phyloP scores from a whole-genome alignment of 345 rosid genomes.

The Salix dunnii region DNA sequence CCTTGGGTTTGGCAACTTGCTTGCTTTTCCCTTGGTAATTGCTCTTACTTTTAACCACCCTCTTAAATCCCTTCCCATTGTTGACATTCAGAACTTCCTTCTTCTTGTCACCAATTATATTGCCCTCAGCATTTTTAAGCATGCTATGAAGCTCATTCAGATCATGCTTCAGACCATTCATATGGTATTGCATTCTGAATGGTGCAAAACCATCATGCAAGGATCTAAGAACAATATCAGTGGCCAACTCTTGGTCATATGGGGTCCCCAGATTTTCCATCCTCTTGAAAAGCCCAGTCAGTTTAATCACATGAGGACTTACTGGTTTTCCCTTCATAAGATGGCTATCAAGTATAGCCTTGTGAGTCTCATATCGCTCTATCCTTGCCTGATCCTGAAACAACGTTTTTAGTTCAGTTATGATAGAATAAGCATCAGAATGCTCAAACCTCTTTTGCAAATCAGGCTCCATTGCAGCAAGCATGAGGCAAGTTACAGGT shows the following conservation, averaged over 20 bases:
- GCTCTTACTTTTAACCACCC: background rate
- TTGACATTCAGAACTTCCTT: background rate
- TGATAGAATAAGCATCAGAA: too few species aligned
- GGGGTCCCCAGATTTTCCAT: background rate
- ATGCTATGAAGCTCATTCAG: background rate
- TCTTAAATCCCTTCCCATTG: background rate
- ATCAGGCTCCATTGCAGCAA: too few species aligned
- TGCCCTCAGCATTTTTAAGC: background rate
- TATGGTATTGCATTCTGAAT: background rate
- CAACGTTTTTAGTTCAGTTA: too few species aligned
- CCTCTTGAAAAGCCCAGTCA: too few species aligned
- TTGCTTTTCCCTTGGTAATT: background rate
- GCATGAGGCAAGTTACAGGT: too few species aligned
- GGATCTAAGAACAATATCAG: background rate
- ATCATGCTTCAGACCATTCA: background rate
- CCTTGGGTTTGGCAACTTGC: background rate
- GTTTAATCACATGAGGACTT: too few species aligned
- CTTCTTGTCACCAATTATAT: background rate
- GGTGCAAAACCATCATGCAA: background rate
- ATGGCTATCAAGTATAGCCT: too few species aligned
- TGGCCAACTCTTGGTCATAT: background rate
- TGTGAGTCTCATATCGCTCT: too few species aligned
- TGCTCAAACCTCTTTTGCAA: too few species aligned
- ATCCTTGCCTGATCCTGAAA: too few species aligned
- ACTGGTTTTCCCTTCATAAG: too few species aligned